Evolutionary conservation across 768 basidiomycete species (phyloP).

Genomic region (Termitomyces sp.): DNA sequence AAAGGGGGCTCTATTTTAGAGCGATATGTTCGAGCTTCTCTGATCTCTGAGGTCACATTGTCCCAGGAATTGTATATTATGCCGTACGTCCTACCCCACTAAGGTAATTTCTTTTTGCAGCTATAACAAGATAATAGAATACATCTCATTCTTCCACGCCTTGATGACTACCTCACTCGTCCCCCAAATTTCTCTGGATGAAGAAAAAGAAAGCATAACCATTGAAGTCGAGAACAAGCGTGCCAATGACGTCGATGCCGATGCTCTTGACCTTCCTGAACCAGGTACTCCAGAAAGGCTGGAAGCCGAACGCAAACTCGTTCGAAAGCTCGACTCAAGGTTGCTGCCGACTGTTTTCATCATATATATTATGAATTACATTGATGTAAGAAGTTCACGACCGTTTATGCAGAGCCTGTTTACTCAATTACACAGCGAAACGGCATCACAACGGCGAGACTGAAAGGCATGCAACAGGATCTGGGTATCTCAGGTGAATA

Average conservation of each 20-base stretch:
- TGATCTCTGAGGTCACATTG: neutral
- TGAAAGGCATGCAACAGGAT: constrained; percentile 47
- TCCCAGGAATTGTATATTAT: neutral
- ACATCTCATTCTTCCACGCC: neutral
- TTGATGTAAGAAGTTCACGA: constrained; percentile 40
- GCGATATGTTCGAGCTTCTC: neutral
- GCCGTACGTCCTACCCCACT: neutral
- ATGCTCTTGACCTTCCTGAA: constrained; percentile 9
- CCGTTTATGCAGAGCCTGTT: neutral
- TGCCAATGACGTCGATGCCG: neutral
- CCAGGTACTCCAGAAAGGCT: constrained; percentile 25
- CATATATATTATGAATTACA: constrained; percentile 64
- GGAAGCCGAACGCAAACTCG: constrained; percentile 36
- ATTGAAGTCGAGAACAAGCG: constrained; percentile 7
- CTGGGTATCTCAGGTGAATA: constrained; percentile 35
- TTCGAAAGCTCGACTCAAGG: constrained; percentile 50
- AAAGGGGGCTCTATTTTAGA: neutral
- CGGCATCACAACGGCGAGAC: constrained; percentile 43
- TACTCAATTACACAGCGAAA: constrained; percentile 29
- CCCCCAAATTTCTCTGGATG: constrained; percentile 2
- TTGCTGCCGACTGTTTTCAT: constrained; percentile 52
- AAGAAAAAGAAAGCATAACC: constrained; percentile 14
- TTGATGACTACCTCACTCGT: neutral
- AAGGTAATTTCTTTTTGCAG: neutral
- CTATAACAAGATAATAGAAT: neutral